A percentile compares a stretch with the other conserved stretches of the same genome.
Evolutionary conservation across 2,329 filamentous ascomycete genomes (phyloP).

Genomic region (Trichoderma sp.): DNA sequence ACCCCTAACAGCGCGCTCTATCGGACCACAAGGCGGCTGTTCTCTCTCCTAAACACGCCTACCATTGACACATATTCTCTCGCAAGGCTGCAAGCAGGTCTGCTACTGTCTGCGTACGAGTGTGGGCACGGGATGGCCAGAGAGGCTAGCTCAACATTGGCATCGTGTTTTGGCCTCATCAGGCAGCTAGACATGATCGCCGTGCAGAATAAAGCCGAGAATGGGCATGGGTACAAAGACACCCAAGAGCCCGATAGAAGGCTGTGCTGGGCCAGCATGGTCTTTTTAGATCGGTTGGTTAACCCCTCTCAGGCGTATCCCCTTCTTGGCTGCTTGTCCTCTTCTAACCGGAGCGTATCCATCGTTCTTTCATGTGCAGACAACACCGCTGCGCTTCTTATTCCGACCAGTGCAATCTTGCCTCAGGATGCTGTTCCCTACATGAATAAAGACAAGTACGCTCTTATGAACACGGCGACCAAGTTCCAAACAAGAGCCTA

Average conservation of each 20-base stretch:
- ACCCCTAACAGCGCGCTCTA: neutral
- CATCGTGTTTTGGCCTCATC: constrained; percentile 2
- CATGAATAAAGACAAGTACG: neutral
- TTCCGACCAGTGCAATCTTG: neutral
- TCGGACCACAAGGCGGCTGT: neutral
- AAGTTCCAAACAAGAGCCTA: neutral
- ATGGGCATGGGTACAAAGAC: neutral
- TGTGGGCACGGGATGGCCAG: constrained; percentile 6
- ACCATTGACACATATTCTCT: neutral
- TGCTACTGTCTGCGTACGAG: constrained; percentile 4
- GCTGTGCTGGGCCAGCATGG: constrained; percentile 1
- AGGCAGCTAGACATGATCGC: neutral
- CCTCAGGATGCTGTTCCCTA: neutral
- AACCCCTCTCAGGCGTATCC: neutral
- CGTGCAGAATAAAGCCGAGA: neutral
- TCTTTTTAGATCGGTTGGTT: constrained; percentile 17
- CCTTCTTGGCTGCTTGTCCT: neutral
- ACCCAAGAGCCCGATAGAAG: neutral
- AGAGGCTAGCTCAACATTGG: constrained; percentile 1
- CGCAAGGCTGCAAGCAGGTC: constrained; percentile 2
- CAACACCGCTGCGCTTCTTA: neutral
- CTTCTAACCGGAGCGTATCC: neutral
- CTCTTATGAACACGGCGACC: neutral
- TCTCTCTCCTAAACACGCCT: neutral
- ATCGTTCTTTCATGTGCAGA: neutral